Percentiles rank a stretch among this genome's conserved stretches.
These are phyloP conservation scores for Exobasidium cylindrosporum DNA, from an alignment of 1,284 basidiomycete genomes.

Conservation along the genomic window DNA sequence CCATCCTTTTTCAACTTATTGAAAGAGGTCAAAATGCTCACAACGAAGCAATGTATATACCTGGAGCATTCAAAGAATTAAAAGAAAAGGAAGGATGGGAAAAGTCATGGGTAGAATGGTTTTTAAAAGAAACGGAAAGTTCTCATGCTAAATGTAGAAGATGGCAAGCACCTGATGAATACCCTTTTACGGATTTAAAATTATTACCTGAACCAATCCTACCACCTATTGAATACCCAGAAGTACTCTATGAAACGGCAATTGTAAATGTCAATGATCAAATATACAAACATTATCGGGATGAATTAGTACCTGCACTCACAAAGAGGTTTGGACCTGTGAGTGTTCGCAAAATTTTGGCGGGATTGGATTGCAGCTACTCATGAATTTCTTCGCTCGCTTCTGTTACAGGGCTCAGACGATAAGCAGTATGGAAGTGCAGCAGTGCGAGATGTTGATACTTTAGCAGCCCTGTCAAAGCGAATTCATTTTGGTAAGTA, in stretches of 20 bases:
- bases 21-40: constrained; percentile 95
- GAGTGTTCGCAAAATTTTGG: constrained; percentile 8
- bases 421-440: constrained; percentile 97
- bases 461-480: constrained; percentile 87
- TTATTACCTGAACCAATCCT: constrained; percentile 80
- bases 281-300: constrained; percentile 84
- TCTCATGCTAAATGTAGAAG: constrained; percentile 67
- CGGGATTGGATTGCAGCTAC: background rate
- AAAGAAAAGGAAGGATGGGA: constrained; percentile 70
- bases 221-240: constrained; percentile 70
- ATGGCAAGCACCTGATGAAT: constrained; percentile 74
- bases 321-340: constrained; percentile 58
- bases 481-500: constrained; percentile 90
- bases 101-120: constrained; percentile 94
- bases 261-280: constrained; percentile 84
- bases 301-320: constrained; percentile 76
- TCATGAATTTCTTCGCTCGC: background rate
- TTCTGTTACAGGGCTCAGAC: constrained; percentile 62
- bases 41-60: constrained; percentile 84
- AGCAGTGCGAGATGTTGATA: constrained; percentile 88
- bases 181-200: constrained; percentile 76
- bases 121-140: constrained; percentile 86
- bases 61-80: constrained; percentile 67
- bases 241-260: constrained; percentile 73
- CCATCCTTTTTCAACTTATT: constrained; percentile 89